Conservation (phyloP, 257 asterid genomes). For the Orobanche coerulescens region DNA sequence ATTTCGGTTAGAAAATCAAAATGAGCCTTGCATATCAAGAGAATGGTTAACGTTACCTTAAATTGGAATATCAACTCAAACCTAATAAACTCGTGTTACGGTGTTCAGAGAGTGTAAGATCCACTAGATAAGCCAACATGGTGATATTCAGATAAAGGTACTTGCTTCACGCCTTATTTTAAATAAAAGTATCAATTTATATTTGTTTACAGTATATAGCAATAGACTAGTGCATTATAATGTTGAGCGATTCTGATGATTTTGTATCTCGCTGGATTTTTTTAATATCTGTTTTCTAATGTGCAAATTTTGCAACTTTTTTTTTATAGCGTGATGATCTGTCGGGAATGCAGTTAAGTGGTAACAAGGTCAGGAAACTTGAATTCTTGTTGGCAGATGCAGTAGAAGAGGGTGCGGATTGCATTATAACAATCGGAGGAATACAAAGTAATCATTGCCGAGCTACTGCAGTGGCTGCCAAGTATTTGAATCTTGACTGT, state of each 20-base stretch:
- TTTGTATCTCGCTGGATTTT: no score
- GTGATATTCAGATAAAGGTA: background rate
- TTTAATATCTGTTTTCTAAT: constrained; percentile 22
- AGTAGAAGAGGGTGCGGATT: constrained; percentile 79
- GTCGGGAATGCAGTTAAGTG: constrained; percentile 96
- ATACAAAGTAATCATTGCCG: constrained; percentile 98
- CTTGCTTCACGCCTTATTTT: background rate
- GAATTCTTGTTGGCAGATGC: constrained; percentile 99
- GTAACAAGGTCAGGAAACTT: constrained; percentile 95
- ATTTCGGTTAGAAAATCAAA: background rate
- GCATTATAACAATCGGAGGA: constrained; percentile 86
- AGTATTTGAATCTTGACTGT: constrained; percentile 79
- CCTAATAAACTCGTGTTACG: background rate
- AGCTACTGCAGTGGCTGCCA: constrained; percentile 96
- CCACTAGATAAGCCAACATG: background rate
- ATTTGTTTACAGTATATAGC: background rate
- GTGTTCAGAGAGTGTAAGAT: background rate
- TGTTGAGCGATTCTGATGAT: background rate
- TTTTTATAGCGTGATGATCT: constrained; percentile 82
- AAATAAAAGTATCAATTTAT: background rate
- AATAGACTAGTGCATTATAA: background rate
- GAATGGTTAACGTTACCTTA: background rate
- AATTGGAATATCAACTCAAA: background rate
- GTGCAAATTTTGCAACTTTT: constrained; percentile 24
- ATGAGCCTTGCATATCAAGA: background rate